Base-by-base conservation (phyloP, 148 eudicot species). In the Arctostaphylos glauca region DNA sequence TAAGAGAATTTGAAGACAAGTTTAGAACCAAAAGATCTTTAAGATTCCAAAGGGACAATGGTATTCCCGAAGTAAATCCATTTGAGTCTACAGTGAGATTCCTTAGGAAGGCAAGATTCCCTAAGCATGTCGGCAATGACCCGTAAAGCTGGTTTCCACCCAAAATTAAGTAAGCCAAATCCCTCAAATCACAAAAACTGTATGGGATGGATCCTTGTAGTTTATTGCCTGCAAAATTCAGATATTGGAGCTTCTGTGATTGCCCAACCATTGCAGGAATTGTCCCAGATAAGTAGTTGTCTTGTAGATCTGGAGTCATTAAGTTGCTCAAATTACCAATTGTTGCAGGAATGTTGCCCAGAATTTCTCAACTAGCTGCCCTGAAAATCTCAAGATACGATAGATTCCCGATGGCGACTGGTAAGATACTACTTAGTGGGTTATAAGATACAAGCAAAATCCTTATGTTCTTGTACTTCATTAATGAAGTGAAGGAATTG, bases 331-430 rank as follows among this genome's bases (percentile, higher is more conserved):
- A 78, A 78, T 78, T 43, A 41, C 80, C 66, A 38, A 55, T 6
- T 0, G 18, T 50, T 14, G 14, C 14, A 55, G 80, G 80, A 78
- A 55, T 78, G 23, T 8, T 55, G 67, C 80, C 48, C 8, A 4
- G 10, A 41, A 78, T 78, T 56, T 44, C 10, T 3, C 80, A 56
- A 15, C 41, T 18, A 18, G 15, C 60, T 55, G 68, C 80, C 5
- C 5, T 1, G 60, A 76, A 52, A 0, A 0, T 56, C 64, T 78
- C 67, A 38, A 78, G 66, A 78, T 53, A 78, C 16, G 80, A 78
- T 21, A 55, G 23, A 78, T 78, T 78, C n/a, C 80, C 80, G 46
- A 56, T 56, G 80, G 80, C 23, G 43, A 76, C 46, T 15, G 79
- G 80, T 19, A 56, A 14, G 7, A 7, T 16, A 43, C 7, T 64